phyloP scores from a whole-genome alignment of 139 green algal species.

The Eudorina sp. region DNA sequence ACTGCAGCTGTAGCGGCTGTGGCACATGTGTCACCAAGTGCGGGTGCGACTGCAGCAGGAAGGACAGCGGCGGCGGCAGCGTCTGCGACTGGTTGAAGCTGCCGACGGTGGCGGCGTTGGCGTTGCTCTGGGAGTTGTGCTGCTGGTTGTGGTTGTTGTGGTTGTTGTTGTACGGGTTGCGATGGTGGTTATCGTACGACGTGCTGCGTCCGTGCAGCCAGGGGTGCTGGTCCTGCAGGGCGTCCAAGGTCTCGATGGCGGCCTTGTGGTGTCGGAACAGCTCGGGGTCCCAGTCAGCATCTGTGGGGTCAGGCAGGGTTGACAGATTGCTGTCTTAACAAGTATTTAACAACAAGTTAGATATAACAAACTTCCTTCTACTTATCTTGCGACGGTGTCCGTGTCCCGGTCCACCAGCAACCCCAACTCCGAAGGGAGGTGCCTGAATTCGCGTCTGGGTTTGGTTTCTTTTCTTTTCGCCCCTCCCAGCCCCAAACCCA shows the following conservation, averaged over 20 bases:
- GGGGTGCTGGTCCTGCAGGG: not conserved
- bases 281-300: constrained; percentile 53
- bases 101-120: not conserved
- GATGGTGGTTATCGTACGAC: not conserved
- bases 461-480: too few relatives aligned
- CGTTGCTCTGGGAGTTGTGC: not conserved
- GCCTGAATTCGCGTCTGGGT: too few relatives aligned
- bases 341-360: too few relatives aligned
- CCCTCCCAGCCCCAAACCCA: too few relatives aligned
- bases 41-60: constrained; percentile 2
- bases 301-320: constrained; percentile 13
- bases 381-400: too few relatives aligned
- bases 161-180: not conserved
- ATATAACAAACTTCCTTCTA: too few relatives aligned
- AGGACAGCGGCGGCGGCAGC: not conserved
- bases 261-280: constrained; percentile 53
- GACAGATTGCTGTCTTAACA: not conserved
- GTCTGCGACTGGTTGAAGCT: not conserved
- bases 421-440: too few relatives aligned
- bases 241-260: constrained; percentile 49
- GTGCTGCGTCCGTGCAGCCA: not conserved
- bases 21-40: not conserved
- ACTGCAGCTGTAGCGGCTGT: too few relatives aligned
- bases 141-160: too few relatives aligned
- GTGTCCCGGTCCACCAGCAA: too few relatives aligned